Conservation (phyloP, 2,329 filamentous ascomycete genomes). For the Cordyceps farinosa region DNA sequence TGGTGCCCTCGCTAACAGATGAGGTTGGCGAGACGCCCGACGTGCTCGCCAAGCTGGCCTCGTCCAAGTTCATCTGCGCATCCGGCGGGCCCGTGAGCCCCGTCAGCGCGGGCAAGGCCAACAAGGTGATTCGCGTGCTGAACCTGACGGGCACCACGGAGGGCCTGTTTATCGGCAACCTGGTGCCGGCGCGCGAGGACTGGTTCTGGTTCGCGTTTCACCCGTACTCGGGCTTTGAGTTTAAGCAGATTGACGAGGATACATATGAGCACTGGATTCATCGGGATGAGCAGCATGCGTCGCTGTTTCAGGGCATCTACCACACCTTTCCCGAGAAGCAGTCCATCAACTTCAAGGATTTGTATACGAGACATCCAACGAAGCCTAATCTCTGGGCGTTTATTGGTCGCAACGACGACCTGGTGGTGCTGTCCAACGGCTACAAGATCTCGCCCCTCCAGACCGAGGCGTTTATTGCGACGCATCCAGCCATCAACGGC, state of each 20-base stretch:
- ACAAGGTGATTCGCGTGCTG: conserved; percentile 30
- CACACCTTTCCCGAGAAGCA: conserved; percentile 30
- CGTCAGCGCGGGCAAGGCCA: conserved; percentile 28
- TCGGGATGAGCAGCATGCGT: conserved; percentile 27
- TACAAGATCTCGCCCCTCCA: conserved; percentile 32
- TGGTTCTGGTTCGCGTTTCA: conserved; percentile 35
- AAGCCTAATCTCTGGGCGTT: conserved; percentile 30
- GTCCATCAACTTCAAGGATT: conserved; percentile 29
- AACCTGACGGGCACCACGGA: conserved; percentile 35
- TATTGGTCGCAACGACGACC: conserved; percentile 29
- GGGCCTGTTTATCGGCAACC: conserved; percentile 33
- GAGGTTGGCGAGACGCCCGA: conserved; percentile 32
- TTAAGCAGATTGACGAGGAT: conserved; percentile 29
- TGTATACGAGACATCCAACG: conserved; percentile 27
- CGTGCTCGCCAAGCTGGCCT: conserved; percentile 29
- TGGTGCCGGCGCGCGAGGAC: conserved; percentile 26
- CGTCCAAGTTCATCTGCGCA: conserved; percentile 35
- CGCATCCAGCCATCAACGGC: conserved; percentile 26
- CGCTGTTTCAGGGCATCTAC: conserved; percentile 32
- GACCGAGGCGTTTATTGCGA: conserved; percentile 27
- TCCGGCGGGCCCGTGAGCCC: conserved; percentile 34
- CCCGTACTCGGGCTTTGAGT: conserved; percentile 34
- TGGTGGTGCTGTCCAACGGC: conserved; percentile 30
- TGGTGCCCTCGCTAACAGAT: conserved; percentile 35
- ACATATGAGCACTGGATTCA: conserved; percentile 33